Evolutionary conservation across 2,329 filamentous ascomycete species (phyloP).

Genomic region (Pseudopithomyces chartarum): DNA sequence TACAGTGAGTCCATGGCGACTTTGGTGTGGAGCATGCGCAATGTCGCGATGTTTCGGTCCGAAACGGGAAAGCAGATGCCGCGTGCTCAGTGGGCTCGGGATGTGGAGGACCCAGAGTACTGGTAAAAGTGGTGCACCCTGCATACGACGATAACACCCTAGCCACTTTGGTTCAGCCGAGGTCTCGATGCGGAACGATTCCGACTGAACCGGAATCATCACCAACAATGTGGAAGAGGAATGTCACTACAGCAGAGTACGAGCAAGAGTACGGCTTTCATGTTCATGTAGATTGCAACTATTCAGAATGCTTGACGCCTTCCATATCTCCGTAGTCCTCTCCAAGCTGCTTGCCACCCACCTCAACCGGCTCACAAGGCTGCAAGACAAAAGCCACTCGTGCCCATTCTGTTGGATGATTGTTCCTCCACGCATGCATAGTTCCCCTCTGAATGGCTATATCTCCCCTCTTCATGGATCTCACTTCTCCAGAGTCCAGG

Average conservation of each 20-base stretch:
- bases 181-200: neutral
- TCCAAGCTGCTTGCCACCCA: constrained; percentile 27
- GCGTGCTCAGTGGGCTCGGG: neutral
- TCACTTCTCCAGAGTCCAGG: constrained; percentile 44
- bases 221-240: neutral
- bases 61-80: neutral
- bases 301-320: constrained; percentile 35
- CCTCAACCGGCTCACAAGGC: constrained; percentile 29
- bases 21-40: neutral
- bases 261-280: neutral
- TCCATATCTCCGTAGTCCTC: constrained; percentile 39
- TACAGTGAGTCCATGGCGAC: neutral
- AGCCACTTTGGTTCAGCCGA: neutral
- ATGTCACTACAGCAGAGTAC: neutral
- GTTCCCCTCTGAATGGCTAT: constrained; percentile 45
- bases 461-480: constrained; percentile 41
- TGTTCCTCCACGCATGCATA: constrained; percentile 46
- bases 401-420: constrained; percentile 31
- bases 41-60: neutral
- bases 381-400: constrained; percentile 41
- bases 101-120: constrained; percentile 8
- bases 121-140: neutral
- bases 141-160: neutral
- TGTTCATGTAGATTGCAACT: constrained; percentile 6
- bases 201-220: neutral